Base-by-base conservation (phyloP, 768 basidiomycete genomes). In the button mushroom (Agaricus bisporus) region DNA sequence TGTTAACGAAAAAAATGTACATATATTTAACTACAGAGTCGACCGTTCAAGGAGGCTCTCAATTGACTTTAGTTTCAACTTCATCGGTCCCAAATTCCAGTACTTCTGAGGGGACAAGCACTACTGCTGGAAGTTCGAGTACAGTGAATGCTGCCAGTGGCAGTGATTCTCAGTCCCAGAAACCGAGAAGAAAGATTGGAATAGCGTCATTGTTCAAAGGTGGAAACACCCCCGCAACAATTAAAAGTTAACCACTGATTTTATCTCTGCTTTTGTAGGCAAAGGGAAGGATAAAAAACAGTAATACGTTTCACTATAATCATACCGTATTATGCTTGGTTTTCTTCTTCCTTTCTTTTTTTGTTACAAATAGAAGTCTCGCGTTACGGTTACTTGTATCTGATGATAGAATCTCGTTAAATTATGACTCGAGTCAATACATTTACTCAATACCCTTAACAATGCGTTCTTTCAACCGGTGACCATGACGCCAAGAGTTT, bases 131-230 rank as follows among this genome's bases (percentile, higher is more conserved):
- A 47, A 43, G 49, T 47, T 51, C 48, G 54, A 52, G 49, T 51
- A 57, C 46, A 48, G 32, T 6, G 32, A 55, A 15, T 57, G 28
- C 42, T 4, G 32, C 29, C n/a, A 17, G 29, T 22, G 32, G 42
- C n/a, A 17, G 18, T 22, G 35, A 18, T 14, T 22, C 41, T 2
- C 41, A 51, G 4, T 38, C 48, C 2, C 4, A 32, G 14, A 18
- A 51, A 6, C 15, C 35, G 25, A 44, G 37, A 25, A 36, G 28
- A 20, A 43, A 25, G 14, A 20, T 35, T 18, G 42, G 60, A 35
- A 58, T 65, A 14, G 57, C 51, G 28, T 57, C 58, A 37, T 47
- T 65, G 41, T 63, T 65, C 56, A 65, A 65, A 54, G 60, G 64
- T 61, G 36, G 38, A 10, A n/a, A 17, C 12, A 8, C 41, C 38